phyloP scores from a whole-genome alignment of 805 yeast species.

The Torulaspora microellipsoides region DNA sequence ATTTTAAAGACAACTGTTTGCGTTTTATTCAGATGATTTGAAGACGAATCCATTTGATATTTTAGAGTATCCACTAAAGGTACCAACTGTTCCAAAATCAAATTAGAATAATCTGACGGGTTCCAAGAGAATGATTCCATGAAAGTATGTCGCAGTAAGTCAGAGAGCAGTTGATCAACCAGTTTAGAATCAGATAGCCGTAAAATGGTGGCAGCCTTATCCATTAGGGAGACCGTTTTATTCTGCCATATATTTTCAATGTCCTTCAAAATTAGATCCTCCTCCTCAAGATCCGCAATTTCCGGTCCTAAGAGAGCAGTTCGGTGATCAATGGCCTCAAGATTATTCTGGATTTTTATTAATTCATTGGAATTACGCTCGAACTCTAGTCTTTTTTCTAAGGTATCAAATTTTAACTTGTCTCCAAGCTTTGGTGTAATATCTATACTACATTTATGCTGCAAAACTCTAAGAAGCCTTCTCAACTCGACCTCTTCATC shows the following conservation, averaged over 20 bases:
- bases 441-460: background rate
- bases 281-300: conserved; percentile 3
- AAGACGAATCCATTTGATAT: conserved; percentile 19
- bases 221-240: background rate
- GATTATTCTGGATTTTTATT: background rate
- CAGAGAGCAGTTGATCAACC: conserved; percentile 18
- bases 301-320: conserved; percentile 4
- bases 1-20: conserved; percentile 23
- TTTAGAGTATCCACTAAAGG: conserved; percentile 14
- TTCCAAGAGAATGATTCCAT: conserved; percentile 3
- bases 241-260: background rate
- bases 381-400: background rate
- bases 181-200: conserved; percentile 15
- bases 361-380: conserved; percentile 1
- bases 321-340: conserved; percentile 7
- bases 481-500: conserved; percentile 1
- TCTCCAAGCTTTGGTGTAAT: conserved; percentile 3
- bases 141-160: conserved; percentile 10
- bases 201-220: conserved; percentile 10
- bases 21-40: conserved; percentile 19
- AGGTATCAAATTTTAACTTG: background rate
- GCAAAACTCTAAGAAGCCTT: conserved; percentile 2
- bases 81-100: conserved; percentile 4
- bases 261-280: conserved; percentile 4
- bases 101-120: conserved; percentile 6